phyloP scores from a whole-genome alignment of 768 basidiomycete genomes.

The Termitomyces sp. region DNA sequence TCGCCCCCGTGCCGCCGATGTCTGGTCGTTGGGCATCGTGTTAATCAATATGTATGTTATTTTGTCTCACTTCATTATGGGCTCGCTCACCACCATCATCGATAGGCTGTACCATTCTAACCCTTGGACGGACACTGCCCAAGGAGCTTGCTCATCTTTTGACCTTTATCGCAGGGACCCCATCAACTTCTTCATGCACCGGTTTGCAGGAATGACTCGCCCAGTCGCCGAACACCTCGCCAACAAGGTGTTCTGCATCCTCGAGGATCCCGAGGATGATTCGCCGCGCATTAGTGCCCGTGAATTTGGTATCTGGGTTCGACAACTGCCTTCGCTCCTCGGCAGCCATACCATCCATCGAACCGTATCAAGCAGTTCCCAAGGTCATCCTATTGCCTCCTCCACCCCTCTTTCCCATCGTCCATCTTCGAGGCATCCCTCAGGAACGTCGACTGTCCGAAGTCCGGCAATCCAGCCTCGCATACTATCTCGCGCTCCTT shows the following conservation, averaged over 20 bases:
- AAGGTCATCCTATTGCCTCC: constrained; percentile 61
- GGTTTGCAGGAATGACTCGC: constrained; percentile 87
- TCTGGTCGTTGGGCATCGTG: constrained; percentile 98
- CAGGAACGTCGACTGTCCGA: constrained; percentile 43
- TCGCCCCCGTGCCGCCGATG: constrained; percentile 91
- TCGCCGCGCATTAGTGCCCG: constrained; percentile 69
- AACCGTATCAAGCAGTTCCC: constrained; percentile 57
- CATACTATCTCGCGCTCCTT: constrained; percentile 63
- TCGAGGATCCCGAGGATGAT: constrained; percentile 64
- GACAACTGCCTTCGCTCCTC: constrained; percentile 74
- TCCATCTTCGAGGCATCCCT: constrained; percentile 66
- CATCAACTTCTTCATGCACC: constrained; percentile 81
- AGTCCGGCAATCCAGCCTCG: constrained; percentile 55
- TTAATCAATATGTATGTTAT: constrained; percentile 90
- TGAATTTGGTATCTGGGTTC: constrained; percentile 86
- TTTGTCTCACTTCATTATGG: background rate
- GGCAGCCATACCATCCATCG: constrained; percentile 57
- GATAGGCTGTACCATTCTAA: constrained; percentile 95
- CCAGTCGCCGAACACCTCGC: constrained; percentile 88
- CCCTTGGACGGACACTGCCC: constrained; percentile 94
- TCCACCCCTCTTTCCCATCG: constrained; percentile 68
- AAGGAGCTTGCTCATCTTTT: constrained; percentile 81
- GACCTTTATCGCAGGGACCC: constrained; percentile 76
- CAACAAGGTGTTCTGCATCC: constrained; percentile 78
- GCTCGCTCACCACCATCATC: constrained; percentile 2